phyloP scores from a whole-genome alignment of 106 monocot genomes.

The Dendrobium huoshanense region DNA sequence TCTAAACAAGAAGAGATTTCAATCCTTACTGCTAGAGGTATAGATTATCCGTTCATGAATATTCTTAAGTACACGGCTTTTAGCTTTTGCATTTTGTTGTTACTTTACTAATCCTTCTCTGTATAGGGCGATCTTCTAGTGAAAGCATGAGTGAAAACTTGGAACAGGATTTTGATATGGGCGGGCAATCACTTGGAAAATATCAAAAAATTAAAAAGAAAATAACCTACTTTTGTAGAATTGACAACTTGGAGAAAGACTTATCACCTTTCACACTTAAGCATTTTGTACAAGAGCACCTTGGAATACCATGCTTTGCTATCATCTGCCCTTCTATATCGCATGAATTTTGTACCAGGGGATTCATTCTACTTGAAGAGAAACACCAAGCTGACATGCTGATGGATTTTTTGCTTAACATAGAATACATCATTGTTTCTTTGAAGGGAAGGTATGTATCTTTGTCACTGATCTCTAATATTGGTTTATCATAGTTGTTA shows the following conservation, averaged over 20 bases:
- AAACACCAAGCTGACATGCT: slow-evolving; percentile 3
- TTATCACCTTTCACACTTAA: slow-evolving; percentile 10
- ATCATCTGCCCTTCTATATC: neutral
- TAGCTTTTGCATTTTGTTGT: neutral
- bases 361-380: slow-evolving; percentile 8
- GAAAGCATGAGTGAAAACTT: neutral
- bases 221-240: slow-evolving; percentile 8
- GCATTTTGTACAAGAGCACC: slow-evolving; percentile 19
- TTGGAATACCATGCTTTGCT: slow-evolving; percentile 4
- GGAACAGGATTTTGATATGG: slow-evolving; percentile 10
- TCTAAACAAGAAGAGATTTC: neutral
- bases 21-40: slow-evolving; percentile 1
- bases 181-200: neutral
- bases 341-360: slow-evolving; percentile 8
- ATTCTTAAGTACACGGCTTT: neutral
- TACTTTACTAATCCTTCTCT: neutral
- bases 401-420: slow-evolving; percentile 15
- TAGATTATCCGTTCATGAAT: too few relatives aligned
- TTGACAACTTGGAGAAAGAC: slow-evolving; percentile 29
- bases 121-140: neutral
- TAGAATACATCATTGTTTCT: slow-evolving; percentile 16
- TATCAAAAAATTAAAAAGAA: neutral
- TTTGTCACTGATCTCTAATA: neutral
- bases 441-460: slow-evolving; percentile 14
- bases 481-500: neutral